Evolutionary conservation across 2,329 filamentous ascomycete species (phyloP).

Genomic region (Diaporthe citrichinensis): DNA sequence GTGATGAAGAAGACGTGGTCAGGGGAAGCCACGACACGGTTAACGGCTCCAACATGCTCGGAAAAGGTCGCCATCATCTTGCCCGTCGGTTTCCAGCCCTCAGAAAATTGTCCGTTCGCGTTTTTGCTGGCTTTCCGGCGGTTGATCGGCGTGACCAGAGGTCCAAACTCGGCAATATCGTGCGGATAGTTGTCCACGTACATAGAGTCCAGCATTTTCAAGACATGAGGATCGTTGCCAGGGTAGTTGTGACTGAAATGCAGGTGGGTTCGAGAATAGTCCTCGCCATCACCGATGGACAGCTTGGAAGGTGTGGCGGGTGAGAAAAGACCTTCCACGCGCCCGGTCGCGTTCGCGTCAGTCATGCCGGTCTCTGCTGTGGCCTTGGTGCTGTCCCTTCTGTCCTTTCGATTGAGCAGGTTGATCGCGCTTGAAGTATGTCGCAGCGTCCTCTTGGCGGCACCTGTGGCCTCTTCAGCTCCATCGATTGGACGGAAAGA

Average conservation of each 20-base stretch:
- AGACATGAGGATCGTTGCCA: slow-evolving; percentile 80
- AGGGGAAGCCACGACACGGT: slow-evolving; percentile 84
- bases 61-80: slow-evolving; percentile 89
- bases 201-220: slow-evolving; percentile 85
- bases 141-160: slow-evolving; percentile 79
- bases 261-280: slow-evolving; percentile 60
- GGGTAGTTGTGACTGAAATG: slow-evolving; percentile 85
- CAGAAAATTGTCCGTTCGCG: slow-evolving; percentile 61
- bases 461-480: slow-evolving; percentile 43
- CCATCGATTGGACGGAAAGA: slow-evolving; percentile 17
- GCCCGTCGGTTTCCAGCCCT: slow-evolving; percentile 87
- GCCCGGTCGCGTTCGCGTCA: slow-evolving; percentile 71
- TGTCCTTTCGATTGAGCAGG: slow-evolving; percentile 71
- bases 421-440: slow-evolving; percentile 73
- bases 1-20: slow-evolving; percentile 97
- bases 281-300: slow-evolving; percentile 48
- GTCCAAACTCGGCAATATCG: slow-evolving; percentile 81
- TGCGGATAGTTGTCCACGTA: slow-evolving; percentile 81
- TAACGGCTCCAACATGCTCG: slow-evolving; percentile 88
- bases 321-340: slow-evolving; percentile 70
- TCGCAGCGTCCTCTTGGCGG: slow-evolving; percentile 62
- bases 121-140: slow-evolving; percentile 64
- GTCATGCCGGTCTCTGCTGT: slow-evolving; percentile 71
- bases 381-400: slow-evolving; percentile 71
- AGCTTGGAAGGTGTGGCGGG: slow-evolving; percentile 52